Base-by-base conservation (phyloP, 2,329 filamentous ascomycete species). In the Neofusicoccum parvum region DNA sequence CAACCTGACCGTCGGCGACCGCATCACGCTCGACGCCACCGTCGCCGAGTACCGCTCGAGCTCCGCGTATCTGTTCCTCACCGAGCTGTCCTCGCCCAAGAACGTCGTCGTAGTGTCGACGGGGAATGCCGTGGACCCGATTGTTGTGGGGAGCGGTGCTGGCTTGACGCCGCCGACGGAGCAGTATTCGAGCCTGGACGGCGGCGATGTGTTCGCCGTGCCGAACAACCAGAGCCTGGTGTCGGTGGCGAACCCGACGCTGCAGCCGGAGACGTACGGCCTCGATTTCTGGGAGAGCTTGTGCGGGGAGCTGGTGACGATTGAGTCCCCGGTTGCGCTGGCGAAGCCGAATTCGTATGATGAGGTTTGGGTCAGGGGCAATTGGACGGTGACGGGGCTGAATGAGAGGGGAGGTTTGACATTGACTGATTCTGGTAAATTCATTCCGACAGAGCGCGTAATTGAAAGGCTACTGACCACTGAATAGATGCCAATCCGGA, bases 251-350 rank as follows among this genome's bases (percentile, higher is more conserved):
- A 91, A 92, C 73, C 88, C 88, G 0, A 78, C 79, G 14, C 81
- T 92, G 45, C 75, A 89, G 67, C 89, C 89, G 1, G 77, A 79
- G 23, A 77, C 80, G 48, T 92, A 88, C 71, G 90, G 89, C 2
- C 79, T 92, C 36, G 90, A 92, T 74, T 92, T 91, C 72, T 92
- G 89, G 90, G 87, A 92, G 81, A 88, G 85, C 68, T 76, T 92
- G 66, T 81, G 80, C 63, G 90, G 89, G 34, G 88, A 91, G 75
- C 80, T 91, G 7, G 88, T 92, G 14, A 90, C 86, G 0, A 78
- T 92, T 53, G 81, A 81, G 69, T 81, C 78, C 51, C 85, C 87
- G 1, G 82, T 79, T 12, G 87, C 86, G 49, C 76, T 91, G 51
- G 81, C 83, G 59, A 85, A 85, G 64, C 86, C 89, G 1, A 91